Conservation (phyloP, 2,329 filamentous ascomycete genomes). For the Zalaria sp. region DNA sequence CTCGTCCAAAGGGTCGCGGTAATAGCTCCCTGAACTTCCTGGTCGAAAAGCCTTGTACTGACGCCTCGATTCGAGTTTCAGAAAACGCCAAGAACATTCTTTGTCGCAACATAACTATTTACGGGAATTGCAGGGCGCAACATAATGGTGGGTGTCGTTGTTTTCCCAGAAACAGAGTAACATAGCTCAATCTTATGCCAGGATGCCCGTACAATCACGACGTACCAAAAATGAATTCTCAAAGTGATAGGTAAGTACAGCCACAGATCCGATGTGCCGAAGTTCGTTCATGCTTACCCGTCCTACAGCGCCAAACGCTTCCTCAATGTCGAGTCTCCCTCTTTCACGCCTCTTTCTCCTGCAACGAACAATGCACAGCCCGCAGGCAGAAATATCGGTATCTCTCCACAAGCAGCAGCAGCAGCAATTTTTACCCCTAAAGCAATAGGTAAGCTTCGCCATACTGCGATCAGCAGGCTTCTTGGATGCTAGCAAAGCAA, state of each 20-base stretch:
- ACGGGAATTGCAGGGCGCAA: constrained; percentile 84
- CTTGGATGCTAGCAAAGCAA: constrained; percentile 14
- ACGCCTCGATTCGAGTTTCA: background rate
- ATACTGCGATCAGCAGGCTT: background rate
- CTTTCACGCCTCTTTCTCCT: constrained; percentile 63
- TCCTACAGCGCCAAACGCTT: constrained; percentile 6
- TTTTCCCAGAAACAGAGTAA: background rate
- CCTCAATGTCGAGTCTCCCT: constrained; percentile 88
- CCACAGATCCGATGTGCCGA: no score
- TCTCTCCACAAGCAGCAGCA: constrained; percentile 81
- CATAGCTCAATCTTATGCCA: constrained; percentile 11
- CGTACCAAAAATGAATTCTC: constrained; percentile 44
- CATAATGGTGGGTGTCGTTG: constrained; percentile 47
- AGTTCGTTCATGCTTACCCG: background rate
- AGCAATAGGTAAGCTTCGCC: constrained; percentile 16
- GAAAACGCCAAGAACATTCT: constrained; percentile 68
- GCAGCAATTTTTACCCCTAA: constrained; percentile 76
- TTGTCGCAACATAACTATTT: constrained; percentile 86
- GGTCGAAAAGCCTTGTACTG: constrained; percentile 2
- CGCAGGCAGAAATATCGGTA: constrained; percentile 53
- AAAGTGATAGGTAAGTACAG: constrained; percentile 36
- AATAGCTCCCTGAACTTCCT: constrained; percentile 5
- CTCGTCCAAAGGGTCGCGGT: constrained; percentile 29
- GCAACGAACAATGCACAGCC: constrained; percentile 33
- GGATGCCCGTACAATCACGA: constrained; percentile 82